Percentiles rank a stretch among this genome's conserved stretches.
These are phyloP conservation scores for Olyra latifolia DNA, from an alignment of 176 grass and related monocot species.

Conservation along the genomic window DNA sequence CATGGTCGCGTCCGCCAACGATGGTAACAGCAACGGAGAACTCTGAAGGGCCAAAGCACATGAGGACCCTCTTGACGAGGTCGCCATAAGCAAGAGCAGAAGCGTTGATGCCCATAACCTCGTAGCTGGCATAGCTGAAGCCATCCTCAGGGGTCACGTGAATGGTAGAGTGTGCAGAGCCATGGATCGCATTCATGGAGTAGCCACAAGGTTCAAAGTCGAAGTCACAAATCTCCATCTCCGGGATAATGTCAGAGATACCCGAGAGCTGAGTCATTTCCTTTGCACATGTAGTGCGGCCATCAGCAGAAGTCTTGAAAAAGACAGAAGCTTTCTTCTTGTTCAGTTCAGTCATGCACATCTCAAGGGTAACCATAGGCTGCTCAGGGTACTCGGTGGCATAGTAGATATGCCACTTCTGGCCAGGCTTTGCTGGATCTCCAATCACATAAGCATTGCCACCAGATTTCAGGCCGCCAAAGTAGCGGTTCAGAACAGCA, in stretches of 20 bases:
- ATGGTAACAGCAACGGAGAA: constrained; percentile 76
- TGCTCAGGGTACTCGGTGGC: constrained; percentile 60
- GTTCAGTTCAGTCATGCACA: constrained; percentile 81
- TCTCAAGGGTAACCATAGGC: constrained; percentile 71
- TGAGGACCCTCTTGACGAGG: constrained; percentile 60
- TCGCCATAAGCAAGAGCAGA: constrained; percentile 37
- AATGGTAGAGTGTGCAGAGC: constrained; percentile 53
- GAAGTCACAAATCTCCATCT: constrained; percentile 82
- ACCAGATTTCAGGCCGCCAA: constrained; percentile 52
- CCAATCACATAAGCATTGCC: constrained; percentile 68
- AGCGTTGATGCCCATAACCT: constrained; percentile 58
- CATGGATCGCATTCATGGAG: constrained; percentile 76
- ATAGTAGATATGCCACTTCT: constrained; percentile 79
- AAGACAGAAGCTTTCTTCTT: constrained; percentile 63
- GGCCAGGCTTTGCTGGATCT: constrained; percentile 53
- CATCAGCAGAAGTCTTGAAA: constrained; percentile 62
- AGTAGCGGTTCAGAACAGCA: constrained; percentile 53
- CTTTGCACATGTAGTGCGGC: constrained; percentile 46
- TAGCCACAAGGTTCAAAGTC: constrained; percentile 77
- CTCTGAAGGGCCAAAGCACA: constrained; percentile 59
- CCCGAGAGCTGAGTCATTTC: constrained; percentile 72
- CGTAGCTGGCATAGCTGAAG: constrained; percentile 85
- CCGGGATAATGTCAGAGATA: constrained; percentile 66
- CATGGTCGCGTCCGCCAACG: constrained; percentile 42
- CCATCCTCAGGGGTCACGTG: constrained; percentile 82